Evolutionary conservation across 2,329 filamentous ascomycete species (phyloP).

Genomic region (Neopestalotiopsis sp.): DNA sequence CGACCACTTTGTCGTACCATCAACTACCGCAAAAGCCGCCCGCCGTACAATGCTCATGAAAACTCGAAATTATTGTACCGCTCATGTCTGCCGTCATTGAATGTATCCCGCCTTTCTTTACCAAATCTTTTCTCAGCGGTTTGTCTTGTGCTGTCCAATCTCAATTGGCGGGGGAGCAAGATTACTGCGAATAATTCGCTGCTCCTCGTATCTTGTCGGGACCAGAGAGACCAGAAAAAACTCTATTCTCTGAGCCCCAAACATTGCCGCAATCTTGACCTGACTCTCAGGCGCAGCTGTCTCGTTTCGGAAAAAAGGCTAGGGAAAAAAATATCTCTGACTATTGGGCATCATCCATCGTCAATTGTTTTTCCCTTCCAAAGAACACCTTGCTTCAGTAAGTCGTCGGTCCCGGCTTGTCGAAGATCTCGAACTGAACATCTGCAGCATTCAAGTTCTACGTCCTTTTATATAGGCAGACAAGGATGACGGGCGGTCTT

Average conservation of each 20-base stretch:
- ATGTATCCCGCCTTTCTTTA: constrained; percentile 18
- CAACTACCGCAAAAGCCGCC: constrained; percentile 17
- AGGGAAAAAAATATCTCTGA: background rate
- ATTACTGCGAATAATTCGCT: background rate
- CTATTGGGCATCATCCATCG: background rate
- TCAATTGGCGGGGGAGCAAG: background rate
- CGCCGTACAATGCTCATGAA: constrained; percentile 29
- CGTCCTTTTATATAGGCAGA: background rate
- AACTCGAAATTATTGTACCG: constrained; percentile 29
- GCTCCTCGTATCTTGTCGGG: background rate
- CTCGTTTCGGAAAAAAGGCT: background rate
- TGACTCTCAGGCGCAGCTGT: constrained; percentile 1
- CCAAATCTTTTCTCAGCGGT: background rate
- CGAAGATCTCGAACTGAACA: background rate
- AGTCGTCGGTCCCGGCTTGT: constrained; percentile 3
- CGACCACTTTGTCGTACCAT: constrained; percentile 18
- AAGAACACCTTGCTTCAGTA: constrained; percentile 4
- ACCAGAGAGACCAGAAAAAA: constrained; percentile 2
- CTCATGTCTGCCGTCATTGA: constrained; percentile 27
- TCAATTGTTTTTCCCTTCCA: background rate
- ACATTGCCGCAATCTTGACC: background rate
- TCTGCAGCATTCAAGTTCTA: constrained; percentile 4
- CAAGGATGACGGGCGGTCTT: constrained; percentile 54
- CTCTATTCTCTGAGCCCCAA: background rate
- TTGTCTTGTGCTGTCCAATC: background rate